Percentiles rank a stretch among this genome's conserved stretches.
These are phyloP conservation scores for Fragaria nilgerrensis DNA, from an alignment of 306 rosid species.

Conservation along the genomic window DNA sequence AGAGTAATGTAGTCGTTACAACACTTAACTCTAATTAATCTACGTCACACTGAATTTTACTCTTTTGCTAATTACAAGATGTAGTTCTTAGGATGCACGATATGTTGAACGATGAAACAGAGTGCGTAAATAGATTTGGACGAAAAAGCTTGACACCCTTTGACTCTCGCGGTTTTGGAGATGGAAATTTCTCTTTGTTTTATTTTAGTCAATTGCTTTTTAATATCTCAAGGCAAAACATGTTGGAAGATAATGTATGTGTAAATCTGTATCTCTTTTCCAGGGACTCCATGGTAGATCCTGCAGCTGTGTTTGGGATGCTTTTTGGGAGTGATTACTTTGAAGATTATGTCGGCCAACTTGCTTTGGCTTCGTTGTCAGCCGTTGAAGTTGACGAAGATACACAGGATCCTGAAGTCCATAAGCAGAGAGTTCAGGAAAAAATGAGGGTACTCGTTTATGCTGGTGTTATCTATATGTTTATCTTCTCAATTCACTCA, in stretches of 20 bases:
- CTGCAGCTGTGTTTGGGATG: constrained; percentile 92
- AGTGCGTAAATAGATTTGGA: neutral
- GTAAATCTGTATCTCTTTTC: constrained; percentile 13
- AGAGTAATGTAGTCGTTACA: constrained; percentile 5
- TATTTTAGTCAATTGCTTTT: neutral
- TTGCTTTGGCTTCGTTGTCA: constrained; percentile 72
- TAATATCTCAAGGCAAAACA: constrained; percentile 3
- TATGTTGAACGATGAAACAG: neutral
- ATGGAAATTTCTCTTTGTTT: neutral
- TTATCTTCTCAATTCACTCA: neutral
- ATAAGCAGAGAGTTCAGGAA: constrained; percentile 55
- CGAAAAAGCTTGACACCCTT: neutral
- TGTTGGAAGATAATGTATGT: neutral
- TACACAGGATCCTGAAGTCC: constrained; percentile 50
- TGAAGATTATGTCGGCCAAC: constrained; percentile 86
- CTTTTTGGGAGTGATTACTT: constrained; percentile 87
- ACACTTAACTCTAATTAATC: constrained; percentile 8
- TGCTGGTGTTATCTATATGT: constrained; percentile 3
- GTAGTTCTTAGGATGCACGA: neutral
- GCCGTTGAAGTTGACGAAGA: constrained; percentile 64
- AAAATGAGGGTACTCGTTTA: constrained; percentile 54
- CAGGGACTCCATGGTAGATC: constrained; percentile 91
- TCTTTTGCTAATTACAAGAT: constrained; percentile 1
- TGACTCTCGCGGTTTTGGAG: no score
- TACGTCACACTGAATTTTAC: neutral